phyloP scores from a whole-genome alignment of 176 grass and related monocot genomes.

The Aegilops speltoides region DNA sequence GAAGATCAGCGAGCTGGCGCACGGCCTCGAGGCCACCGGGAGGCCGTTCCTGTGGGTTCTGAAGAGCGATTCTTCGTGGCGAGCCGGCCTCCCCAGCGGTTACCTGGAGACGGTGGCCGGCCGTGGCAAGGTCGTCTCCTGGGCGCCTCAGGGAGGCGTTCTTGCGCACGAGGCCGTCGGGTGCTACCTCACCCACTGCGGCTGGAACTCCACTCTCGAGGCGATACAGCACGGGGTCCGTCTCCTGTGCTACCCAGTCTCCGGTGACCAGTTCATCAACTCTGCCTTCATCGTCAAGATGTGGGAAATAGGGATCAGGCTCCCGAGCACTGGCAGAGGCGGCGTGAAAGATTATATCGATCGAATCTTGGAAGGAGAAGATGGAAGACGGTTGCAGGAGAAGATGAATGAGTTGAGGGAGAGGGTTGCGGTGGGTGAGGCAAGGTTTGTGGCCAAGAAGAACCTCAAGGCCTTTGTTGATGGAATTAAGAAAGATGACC shows the following conservation, averaged over 20 bases:
- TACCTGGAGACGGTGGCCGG: slow-evolving; percentile 34
- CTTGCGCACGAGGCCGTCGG: slow-evolving; percentile 50
- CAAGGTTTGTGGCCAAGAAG: slow-evolving; percentile 17
- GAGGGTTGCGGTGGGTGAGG: slow-evolving; percentile 37
- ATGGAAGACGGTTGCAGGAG: slow-evolving; percentile 42
- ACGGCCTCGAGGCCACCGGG: slow-evolving; percentile 37
- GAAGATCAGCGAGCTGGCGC: slow-evolving; percentile 54
- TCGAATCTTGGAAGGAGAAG: slow-evolving; percentile 56
- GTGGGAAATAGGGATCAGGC: slow-evolving; percentile 63
- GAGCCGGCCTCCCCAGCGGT: slow-evolving; percentile 39
- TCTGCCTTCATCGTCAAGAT: slow-evolving; percentile 61
- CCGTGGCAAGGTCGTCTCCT: slow-evolving; percentile 56
- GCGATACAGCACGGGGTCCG: slow-evolving; percentile 57
- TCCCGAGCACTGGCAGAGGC: neutral
- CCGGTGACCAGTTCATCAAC: slow-evolving; percentile 86
- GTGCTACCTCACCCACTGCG: slow-evolving; percentile 90
- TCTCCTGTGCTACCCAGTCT: slow-evolving; percentile 68
- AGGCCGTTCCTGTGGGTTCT: slow-evolving; percentile 84
- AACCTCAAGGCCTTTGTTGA: slow-evolving; percentile 49
- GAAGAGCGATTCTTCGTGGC: slow-evolving; percentile 60
- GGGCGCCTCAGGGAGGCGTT: slow-evolving; percentile 82
- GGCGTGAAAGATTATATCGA: slow-evolving; percentile 35
- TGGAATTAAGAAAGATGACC: slow-evolving; percentile 11
- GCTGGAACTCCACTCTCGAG: slow-evolving; percentile 90
- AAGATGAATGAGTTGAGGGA: slow-evolving; percentile 48